A percentile compares a stretch with the other conserved stretches of the same genome.
phyloP scores from a whole-genome alignment of 2,329 filamentous ascomycete species.

The Talaromyces sp. region DNA sequence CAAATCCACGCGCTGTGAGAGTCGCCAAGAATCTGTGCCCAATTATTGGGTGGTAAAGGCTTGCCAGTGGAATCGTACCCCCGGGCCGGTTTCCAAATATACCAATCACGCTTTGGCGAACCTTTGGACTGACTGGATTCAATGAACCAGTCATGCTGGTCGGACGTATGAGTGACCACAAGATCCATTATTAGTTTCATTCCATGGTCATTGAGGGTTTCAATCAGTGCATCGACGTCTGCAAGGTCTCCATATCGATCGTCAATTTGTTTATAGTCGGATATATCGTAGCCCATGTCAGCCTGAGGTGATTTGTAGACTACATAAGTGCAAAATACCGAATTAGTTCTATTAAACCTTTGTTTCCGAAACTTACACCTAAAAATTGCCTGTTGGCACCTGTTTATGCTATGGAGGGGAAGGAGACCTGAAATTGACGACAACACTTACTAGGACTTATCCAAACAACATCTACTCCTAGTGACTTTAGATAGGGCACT shows the following conservation, averaged over 20 bases:
- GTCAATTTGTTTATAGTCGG: conserved; percentile 66
- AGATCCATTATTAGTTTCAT: conserved; percentile 71
- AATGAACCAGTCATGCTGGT: conserved; percentile 58
- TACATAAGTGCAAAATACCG: too few relatives aligned
- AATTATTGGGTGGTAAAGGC: conserved; percentile 71
- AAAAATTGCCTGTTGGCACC: too few relatives aligned
- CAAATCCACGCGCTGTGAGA: conserved; percentile 54
- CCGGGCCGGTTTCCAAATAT: conserved; percentile 52
- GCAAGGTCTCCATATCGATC: conserved; percentile 62
- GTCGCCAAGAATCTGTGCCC: conserved; percentile 60
- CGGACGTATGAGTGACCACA: conserved; percentile 68
- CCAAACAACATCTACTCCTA: conserved; percentile 69
- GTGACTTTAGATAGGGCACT: conserved; percentile 60
- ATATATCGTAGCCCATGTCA: conserved; percentile 70
- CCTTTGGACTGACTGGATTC: conserved; percentile 60
- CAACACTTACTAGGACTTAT: too few relatives aligned
- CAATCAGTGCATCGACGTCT: conserved; percentile 47
- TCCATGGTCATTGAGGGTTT: conserved; percentile 55
- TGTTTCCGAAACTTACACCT: too few relatives aligned
- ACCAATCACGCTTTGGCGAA: conserved; percentile 67
- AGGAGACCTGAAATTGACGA: too few relatives aligned
- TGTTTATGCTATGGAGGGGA: too few relatives aligned
- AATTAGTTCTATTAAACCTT: too few relatives aligned
- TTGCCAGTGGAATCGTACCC: conserved; percentile 55
- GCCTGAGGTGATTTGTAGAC: conserved; percentile 65